These are phyloP conservation scores for Colletotrichum sp. DNA, from an alignment of 2,329 filamentous ascomycete genomes.

Conservation along the genomic window DNA sequence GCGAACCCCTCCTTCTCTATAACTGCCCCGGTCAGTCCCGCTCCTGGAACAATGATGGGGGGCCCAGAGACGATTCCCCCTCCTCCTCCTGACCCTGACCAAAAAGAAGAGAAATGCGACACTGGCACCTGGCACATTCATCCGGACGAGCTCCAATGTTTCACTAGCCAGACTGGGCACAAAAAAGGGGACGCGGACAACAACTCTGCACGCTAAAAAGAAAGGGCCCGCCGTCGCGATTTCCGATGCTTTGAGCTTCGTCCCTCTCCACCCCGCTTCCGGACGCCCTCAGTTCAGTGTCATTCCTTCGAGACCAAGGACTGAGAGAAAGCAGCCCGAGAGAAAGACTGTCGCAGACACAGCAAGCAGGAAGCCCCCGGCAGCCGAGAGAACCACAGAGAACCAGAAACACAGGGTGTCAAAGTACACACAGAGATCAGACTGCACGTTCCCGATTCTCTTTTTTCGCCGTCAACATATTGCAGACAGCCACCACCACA, in stretches of 20 bases:
- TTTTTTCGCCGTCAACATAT: neutral
- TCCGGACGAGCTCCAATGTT: conserved; percentile 11
- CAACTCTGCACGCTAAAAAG: conserved; percentile 20
- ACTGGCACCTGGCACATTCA: neutral
- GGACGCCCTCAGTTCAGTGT: conserved; percentile 2
- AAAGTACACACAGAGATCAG: neutral
- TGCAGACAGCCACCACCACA: neutral
- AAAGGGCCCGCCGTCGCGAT: conserved; percentile 18
- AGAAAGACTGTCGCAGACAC: neutral
- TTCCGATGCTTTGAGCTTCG: conserved; percentile 18
- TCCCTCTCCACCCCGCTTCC: conserved; percentile 19
- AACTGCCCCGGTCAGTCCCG: conserved; percentile 13
- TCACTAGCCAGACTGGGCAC: conserved; percentile 15
- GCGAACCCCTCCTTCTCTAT: conserved; percentile 8
- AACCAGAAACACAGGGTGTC: neutral
- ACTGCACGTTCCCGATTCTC: neutral
- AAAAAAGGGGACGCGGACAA: conserved; percentile 11
- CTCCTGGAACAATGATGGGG: neutral
- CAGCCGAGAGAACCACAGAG: neutral
- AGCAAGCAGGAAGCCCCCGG: neutral
- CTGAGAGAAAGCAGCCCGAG: neutral
- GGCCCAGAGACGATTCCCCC: neutral
- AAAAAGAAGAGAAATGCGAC: conserved; percentile 13
- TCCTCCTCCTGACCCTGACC: neutral
- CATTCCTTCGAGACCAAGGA: neutral